Base-by-base conservation (phyloP, 192 early-diverging fungal species). In the Gorgonomyces haynaldii region DNA sequence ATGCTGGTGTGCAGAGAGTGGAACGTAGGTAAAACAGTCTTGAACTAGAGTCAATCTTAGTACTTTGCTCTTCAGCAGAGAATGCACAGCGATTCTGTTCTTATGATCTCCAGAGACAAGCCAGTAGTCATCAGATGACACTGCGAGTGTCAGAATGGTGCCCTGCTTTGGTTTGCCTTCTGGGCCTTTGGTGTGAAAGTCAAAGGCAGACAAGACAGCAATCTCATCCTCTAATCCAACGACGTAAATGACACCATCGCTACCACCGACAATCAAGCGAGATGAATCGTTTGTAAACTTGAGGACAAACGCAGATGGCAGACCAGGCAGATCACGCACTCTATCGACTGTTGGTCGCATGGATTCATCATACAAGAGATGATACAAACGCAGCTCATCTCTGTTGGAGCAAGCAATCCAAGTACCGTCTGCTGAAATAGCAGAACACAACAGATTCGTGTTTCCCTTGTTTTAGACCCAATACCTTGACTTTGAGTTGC, bases 391-490 rank as follows among this genome's bases (percentile, higher is more conserved):
- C 9, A 70, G 60, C 26, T 42, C 44, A 20, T 84, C 76, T 16
- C 82, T 71, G 52, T 91, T 84, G 15, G 89, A 76, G 4, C 83
- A 81, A 1, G 85, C 86, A 42, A 98, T 74, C 81, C 87, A 85
- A 8, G 64, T 43, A 12, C 89, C 89, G 57, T 89, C 75, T 39
- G 81, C 65, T 17, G 91, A 92, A 5, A 98, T 72, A 1, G 81
- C 72, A 51, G 77, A 70, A 25, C 81, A 64, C 2, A 76, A 70
- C 27, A 94, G 62, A 51, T 85, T 81, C 17, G 75, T 75, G 19
- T 70, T 69, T 15, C 66, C 70, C 65, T 66, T 32, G 2, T 4
- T 8, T 59, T 26, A 61, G 16, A 27, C 6, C 0, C 1, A 1
- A 41, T 32, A 67, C 66, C 53, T 81, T 85, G 12, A 90, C 67